Percentiles rank a stretch among this genome's conserved stretches.
phyloP scores from a whole-genome alignment of 345 rosid genomes.

The Populus ilicifolia region DNA sequence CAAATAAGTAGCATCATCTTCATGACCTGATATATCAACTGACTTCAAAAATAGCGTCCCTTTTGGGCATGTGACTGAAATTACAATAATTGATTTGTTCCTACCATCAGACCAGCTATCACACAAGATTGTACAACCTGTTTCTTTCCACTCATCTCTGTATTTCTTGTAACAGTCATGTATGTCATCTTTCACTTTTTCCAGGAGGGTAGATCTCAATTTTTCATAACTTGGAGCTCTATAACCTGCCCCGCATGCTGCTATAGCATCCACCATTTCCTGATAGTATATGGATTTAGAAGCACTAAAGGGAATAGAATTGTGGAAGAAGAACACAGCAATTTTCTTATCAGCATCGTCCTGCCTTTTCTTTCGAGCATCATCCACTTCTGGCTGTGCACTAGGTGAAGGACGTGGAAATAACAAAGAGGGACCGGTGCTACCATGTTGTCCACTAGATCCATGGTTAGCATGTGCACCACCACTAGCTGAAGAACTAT shows the following conservation, averaged over 20 bases:
- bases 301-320: constrained; percentile 19
- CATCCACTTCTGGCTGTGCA: constrained; percentile 30
- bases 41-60: constrained; percentile 29
- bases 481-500: constrained; percentile 47
- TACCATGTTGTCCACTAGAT: constrained; percentile 44
- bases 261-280: constrained; percentile 28
- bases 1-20: constrained; percentile 24
- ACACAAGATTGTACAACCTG: constrained; percentile 31
- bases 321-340: constrained; percentile 23
- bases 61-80: constrained; percentile 21
- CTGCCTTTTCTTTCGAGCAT: constrained; percentile 36
- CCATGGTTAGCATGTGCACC: constrained; percentile 39
- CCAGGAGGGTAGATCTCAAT: constrained; percentile 18
- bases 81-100: constrained; percentile 15
- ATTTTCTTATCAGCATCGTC: constrained; percentile 34
- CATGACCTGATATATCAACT: constrained; percentile 28
- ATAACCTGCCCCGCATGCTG: constrained; percentile 23
- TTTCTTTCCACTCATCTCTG: constrained; percentile 23
- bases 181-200: constrained; percentile 18
- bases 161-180: constrained; percentile 23
- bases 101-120: constrained; percentile 22
- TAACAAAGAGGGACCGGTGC: constrained; percentile 44
- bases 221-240: constrained; percentile 27
- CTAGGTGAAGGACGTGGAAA: constrained; percentile 32
- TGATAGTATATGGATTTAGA: constrained; percentile 24